Percentiles rank a stretch among this genome's conserved stretches.
Conservation (phyloP, 345 rosid species). For the Ceriops decandra region DNA sequence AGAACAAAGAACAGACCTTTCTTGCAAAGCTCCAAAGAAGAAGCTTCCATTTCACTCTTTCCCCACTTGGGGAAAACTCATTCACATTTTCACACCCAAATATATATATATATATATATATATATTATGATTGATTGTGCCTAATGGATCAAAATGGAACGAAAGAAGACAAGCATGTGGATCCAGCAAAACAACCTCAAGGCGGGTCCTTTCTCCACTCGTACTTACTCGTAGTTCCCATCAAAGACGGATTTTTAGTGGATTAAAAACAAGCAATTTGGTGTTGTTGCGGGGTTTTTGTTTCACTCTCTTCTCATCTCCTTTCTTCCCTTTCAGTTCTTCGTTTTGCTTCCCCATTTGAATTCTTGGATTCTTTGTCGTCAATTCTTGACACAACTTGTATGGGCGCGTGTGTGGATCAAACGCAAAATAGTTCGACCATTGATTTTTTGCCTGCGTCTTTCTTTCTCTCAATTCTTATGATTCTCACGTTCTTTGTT, state of each 20-base stretch:
- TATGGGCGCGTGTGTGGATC: no score
- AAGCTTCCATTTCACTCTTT: slow-evolving; percentile 12
- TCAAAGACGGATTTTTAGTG: background rate
- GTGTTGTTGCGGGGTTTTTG: no score
- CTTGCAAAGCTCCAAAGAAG: slow-evolving; percentile 24
- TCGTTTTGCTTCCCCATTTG: no score
- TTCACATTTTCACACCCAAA: background rate
- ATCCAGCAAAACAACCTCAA: background rate
- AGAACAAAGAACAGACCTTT: slow-evolving; percentile 18
- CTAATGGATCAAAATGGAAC: slow-evolving; percentile 3
- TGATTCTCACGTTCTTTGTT: no score
- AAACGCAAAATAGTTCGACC: no score
- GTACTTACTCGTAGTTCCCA: background rate
- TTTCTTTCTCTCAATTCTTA: background rate
- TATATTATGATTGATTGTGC: background rate
- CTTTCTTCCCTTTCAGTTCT: background rate
- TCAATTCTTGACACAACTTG: no score
- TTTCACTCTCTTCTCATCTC: background rate
- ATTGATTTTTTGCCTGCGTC: background rate
- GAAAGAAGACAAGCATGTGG: slow-evolving; percentile 11
- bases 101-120: no score
- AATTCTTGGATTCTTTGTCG: no score
- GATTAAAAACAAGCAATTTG: background rate
- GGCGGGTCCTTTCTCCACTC: no score
- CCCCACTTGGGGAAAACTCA: background rate